Conservation (phyloP, 305 asterid genomes). For the Fraxinus ornus region DNA sequence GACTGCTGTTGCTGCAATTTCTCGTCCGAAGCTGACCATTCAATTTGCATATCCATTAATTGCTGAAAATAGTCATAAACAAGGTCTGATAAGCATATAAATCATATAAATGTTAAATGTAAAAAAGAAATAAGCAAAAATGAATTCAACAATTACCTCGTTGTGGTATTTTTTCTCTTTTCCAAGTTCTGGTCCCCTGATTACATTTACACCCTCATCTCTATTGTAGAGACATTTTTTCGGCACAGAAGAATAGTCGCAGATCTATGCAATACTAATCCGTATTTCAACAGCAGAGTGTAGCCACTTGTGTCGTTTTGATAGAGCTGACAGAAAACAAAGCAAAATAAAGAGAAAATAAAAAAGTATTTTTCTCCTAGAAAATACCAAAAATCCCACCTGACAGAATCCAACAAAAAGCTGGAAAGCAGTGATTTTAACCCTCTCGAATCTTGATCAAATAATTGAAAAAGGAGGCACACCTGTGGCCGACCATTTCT, state of each 20-base stretch:
- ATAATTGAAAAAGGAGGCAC: not conserved
- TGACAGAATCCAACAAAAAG: not conserved
- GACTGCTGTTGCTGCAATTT: slow-evolving; percentile 1
- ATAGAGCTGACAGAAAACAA: not conserved
- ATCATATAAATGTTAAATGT: not conserved
- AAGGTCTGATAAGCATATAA: not conserved
- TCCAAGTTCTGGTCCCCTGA: slow-evolving; percentile 6
- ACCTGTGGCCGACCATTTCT: slow-evolving; percentile 16
- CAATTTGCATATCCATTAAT: not conserved
- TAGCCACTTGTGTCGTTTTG: slow-evolving; percentile 28
- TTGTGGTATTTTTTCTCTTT: not conserved
- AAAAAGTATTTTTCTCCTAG: not conserved
- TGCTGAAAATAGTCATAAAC: not conserved
- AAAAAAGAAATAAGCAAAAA: not conserved
- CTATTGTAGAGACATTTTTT: not conserved
- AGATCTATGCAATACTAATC: slow-evolving; percentile 26
- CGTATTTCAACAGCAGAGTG: slow-evolving; percentile 21
- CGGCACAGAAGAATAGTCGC: slow-evolving; percentile 22
- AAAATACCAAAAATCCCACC: slow-evolving; percentile 4
- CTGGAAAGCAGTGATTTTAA: slow-evolving; percentile 3
- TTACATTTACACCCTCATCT: not conserved
- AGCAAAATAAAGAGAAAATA: not conserved
- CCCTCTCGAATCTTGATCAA: not conserved
- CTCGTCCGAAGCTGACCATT: slow-evolving; percentile 5
- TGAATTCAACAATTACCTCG: not conserved